A percentile compares a stretch with the other conserved stretches of the same genome.
phyloP scores from a whole-genome alignment of 495 filamentous ascomycete species.

The Lophiostoma macrostomum region DNA sequence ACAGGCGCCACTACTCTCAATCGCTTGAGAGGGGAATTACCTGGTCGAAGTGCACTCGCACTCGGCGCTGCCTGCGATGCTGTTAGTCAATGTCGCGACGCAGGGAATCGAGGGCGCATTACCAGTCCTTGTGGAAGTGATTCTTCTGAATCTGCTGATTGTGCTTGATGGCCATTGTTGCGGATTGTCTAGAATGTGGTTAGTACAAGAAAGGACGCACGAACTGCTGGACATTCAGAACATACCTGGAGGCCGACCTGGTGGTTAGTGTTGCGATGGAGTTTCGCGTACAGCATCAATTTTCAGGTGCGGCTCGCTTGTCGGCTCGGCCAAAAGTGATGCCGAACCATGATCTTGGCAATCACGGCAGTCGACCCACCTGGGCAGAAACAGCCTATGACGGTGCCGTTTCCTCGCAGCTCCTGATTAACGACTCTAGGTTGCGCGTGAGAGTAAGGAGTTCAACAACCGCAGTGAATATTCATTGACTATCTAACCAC shows the following conservation, averaged over 20 bases:
- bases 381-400: no score
- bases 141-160: slow-evolving; percentile 98
- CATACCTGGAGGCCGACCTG: slow-evolving; percentile 6
- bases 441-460: no score
- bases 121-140: slow-evolving; percentile 99
- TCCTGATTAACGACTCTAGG: no score
- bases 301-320: slow-evolving; percentile 1
- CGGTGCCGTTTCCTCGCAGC: no score
- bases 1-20: slow-evolving; percentile 47
- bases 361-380: no score
- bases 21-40: slow-evolving; percentile 57
- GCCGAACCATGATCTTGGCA: slow-evolving; percentile 4
- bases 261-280: slow-evolving; percentile 6
- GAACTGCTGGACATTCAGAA: background rate
- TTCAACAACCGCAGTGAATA: no score
- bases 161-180: slow-evolving; percentile 79
- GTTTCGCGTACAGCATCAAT: background rate
- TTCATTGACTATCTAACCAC: slow-evolving; percentile 3
- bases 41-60: slow-evolving; percentile 99
- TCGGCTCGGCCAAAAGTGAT: background rate
- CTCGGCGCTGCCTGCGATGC: slow-evolving; percentile 67
- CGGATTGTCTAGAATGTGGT: slow-evolving; percentile 3
- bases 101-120: background rate
- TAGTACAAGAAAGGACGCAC: background rate
- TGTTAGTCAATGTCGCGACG: slow-evolving; percentile 7